Base-by-base conservation (phyloP, 805 yeast species). In the Suhomyces sp. region DNA sequence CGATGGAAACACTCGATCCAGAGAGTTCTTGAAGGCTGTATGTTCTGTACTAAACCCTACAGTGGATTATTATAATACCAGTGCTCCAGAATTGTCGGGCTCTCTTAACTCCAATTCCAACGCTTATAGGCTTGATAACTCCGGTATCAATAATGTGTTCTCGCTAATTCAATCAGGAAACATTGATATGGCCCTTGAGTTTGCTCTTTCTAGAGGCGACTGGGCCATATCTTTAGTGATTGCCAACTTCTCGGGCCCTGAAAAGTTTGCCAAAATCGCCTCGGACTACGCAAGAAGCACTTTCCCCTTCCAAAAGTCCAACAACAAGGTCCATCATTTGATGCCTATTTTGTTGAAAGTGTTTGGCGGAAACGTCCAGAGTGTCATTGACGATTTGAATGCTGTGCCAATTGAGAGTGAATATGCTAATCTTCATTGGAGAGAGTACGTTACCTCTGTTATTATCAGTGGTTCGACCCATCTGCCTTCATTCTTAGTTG, bases 181-280 rank as follows among this genome's bases (percentile, higher is more conserved):
- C 52, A 80, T 84, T 23, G 82, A 80, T 12, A 79, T 76, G 5
- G 97, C 97, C 0, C 68, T 91, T 47, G 74, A 78, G 23, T 71
- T 76, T 51, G 85, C 94, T 1, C 65, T 91, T 17, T 73, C 79
- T 1, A 80, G 82, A 50, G 80, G 83, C 8, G 88, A 89, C 58
- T 92, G 89, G 87, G 84, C 93, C 0, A 74, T 91, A 67, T 87
- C 97, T 0, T 69, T 93, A 51, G 65, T 90, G 29, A 72, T 92
- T 48, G 85, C 96, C 1, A 80, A 85, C 54, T 67, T 89, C 15
- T 71, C 83, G 26, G 87, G 94, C 2, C 80, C 81, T 19, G 85
- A 82, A 3, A 74, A 76, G 38, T 86, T 88, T 81, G 68, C 81
- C 5, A 69, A 71, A 33, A 79, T 86, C 2, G 85, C 86, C 5